These are phyloP conservation scores for Torrubiellomyces zombiae DNA, from an alignment of 2,329 filamentous ascomycete species.

Conservation along the genomic window DNA sequence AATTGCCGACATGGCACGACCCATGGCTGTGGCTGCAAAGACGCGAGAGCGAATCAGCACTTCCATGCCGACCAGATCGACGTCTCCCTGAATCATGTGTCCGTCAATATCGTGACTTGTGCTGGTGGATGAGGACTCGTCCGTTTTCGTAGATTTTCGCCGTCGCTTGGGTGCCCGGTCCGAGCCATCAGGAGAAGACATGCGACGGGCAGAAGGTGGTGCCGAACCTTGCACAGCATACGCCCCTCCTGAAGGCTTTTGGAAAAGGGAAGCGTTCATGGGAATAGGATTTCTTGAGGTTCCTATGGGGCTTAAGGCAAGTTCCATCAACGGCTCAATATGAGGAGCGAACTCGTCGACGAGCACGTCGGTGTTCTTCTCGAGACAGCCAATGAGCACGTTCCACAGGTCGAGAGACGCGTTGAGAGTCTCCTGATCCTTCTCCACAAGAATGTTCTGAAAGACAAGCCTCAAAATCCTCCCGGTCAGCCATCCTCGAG, in stretches of 20 bases:
- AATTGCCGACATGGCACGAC: conserved; percentile 63
- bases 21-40: conserved; percentile 74
- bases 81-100: conserved; percentile 93
- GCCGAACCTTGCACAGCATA: conserved; percentile 42
- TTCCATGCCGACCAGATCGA: conserved; percentile 84
- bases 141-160: conserved; percentile 69
- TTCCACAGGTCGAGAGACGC: conserved; percentile 80
- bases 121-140: conserved; percentile 45
- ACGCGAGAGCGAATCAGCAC: conserved; percentile 77
- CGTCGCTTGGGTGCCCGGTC: conserved; percentile 59
- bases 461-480: conserved; percentile 79
- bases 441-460: conserved; percentile 88
- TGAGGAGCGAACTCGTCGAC: conserved; percentile 58
- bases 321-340: conserved; percentile 63
- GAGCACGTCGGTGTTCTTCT: conserved; percentile 45
- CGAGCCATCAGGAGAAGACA: conserved; percentile 33
- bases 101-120: conserved; percentile 91
- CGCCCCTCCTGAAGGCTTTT: conserved; percentile 79
- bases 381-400: conserved; percentile 54
- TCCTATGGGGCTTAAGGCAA: conserved; percentile 82
- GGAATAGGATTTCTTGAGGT: conserved; percentile 80
- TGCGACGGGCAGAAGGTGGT: conserved; percentile 25
- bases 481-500: conserved; percentile 83
- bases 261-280: conserved; percentile 79
- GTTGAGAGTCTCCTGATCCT: conserved; percentile 66